These are phyloP conservation scores for Calycina marina DNA, from an alignment of 2,329 filamentous ascomycete species.

Conservation along the genomic window DNA sequence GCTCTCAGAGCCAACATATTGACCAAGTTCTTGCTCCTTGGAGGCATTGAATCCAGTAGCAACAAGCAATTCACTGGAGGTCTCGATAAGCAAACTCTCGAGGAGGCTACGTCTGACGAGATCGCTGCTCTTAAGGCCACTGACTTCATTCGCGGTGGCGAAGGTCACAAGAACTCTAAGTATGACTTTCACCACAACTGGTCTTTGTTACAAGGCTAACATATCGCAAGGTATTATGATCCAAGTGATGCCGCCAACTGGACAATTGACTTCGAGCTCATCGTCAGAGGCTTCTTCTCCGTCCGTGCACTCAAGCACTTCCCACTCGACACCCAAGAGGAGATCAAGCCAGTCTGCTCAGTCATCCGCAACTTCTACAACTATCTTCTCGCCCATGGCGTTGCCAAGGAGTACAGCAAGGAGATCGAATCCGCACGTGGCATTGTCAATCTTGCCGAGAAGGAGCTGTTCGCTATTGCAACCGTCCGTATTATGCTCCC, in stretches of 20 bases:
- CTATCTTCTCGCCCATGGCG: slow-evolving; percentile 72
- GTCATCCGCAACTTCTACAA: slow-evolving; percentile 78
- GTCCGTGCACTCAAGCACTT: slow-evolving; percentile 40
- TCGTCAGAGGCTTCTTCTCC: slow-evolving; percentile 67
- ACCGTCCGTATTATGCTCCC: slow-evolving; percentile 42
- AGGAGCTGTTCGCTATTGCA: slow-evolving; percentile 49
- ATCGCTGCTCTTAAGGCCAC: slow-evolving; percentile 49
- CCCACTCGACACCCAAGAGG: slow-evolving; percentile 34
- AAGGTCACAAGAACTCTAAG: slow-evolving; percentile 14
- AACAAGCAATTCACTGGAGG: slow-evolving; percentile 45
- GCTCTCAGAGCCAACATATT: slow-evolving; percentile 49
- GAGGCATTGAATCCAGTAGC: slow-evolving; percentile 54
- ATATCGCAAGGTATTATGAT: slow-evolving; percentile 33
- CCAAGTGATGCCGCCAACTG: slow-evolving; percentile 40
- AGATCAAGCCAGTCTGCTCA: slow-evolving; percentile 45
- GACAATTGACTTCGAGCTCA: slow-evolving; percentile 65
- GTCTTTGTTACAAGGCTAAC: no score
- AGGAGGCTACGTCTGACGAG: slow-evolving; percentile 46
- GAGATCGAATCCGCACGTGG: slow-evolving; percentile 51
- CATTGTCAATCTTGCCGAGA: slow-evolving; percentile 50
- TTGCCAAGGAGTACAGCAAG: slow-evolving; percentile 64
- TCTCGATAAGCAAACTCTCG: slow-evolving; percentile 43
- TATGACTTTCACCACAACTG: background rate
- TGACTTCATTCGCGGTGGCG: slow-evolving; percentile 38
- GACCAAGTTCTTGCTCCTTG: slow-evolving; percentile 66